Percentiles rank a stretch among this genome's conserved stretches.
phyloP scores from a whole-genome alignment of 371 early-diverging fungal species.

The Vavraia culicis region DNA sequence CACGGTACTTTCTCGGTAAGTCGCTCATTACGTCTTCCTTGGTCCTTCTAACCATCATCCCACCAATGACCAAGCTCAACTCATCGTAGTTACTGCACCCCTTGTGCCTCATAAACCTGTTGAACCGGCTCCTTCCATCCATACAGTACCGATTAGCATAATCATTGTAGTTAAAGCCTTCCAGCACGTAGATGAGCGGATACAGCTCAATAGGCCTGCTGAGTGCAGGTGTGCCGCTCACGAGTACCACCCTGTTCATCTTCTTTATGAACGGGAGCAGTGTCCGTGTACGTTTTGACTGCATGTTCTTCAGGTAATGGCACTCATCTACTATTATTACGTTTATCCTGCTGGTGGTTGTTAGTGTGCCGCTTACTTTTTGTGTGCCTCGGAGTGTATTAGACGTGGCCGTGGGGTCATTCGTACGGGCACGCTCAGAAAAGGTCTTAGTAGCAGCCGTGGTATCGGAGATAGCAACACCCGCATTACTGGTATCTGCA shows the following conservation, averaged over 20 bases:
- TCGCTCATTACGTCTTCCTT: slow-evolving; percentile 46
- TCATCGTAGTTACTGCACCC: slow-evolving; percentile 47
- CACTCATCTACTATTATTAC: slow-evolving; percentile 45
- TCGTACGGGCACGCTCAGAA: no score
- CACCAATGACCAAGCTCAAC: slow-evolving; percentile 45
- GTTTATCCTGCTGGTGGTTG: no score
- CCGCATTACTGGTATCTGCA: no score
- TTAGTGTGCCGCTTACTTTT: no score
- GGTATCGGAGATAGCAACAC: no score
- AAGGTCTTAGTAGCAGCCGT: no score
- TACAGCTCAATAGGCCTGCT: slow-evolving; percentile 49
- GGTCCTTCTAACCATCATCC: slow-evolving; percentile 47
- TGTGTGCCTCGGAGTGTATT: no score
- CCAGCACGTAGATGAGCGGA: slow-evolving; percentile 45
- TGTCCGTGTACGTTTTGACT: slow-evolving; percentile 44
- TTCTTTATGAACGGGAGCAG: slow-evolving; percentile 45
- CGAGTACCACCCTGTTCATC: slow-evolving; percentile 39
- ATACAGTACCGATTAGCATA: slow-evolving; percentile 49
- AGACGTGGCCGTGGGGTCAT: no score
- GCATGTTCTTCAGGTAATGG: slow-evolving; percentile 47
- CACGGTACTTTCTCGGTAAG: slow-evolving; percentile 44
- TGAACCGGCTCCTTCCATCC: slow-evolving; percentile 26
- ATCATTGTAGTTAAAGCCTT: slow-evolving; percentile 40
- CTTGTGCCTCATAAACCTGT: slow-evolving; percentile 22
- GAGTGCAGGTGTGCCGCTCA: slow-evolving; percentile 48